Base-by-base conservation (phyloP, 306 rosid genomes). In the Myrica gale region DNA sequence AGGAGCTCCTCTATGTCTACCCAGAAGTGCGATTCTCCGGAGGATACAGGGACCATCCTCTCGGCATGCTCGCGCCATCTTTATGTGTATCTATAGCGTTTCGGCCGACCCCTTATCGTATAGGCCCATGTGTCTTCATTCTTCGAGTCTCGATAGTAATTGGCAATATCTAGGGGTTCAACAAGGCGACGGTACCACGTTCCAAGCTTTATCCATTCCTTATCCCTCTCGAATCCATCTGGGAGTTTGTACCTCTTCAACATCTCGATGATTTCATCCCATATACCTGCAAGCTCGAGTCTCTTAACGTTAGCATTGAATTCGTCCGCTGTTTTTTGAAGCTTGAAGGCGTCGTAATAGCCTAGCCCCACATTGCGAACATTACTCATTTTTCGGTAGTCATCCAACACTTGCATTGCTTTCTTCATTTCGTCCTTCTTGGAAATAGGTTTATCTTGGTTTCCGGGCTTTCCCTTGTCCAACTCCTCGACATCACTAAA, bases 111-210 rank as follows among this genome's bases (percentile, higher is more conserved):
- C 69, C 17, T 74, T 0, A 2, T 2, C 89, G 82, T 66, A 79
- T 95, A 95, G 16, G 93, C 65, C 41, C 96, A 92, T 0, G 92
- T 75, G 57, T 88, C 97, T 23, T 89, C 92, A 8, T 89, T 12
- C 91, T 80, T 89, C 9, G 65, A 61, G 46, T 90, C 97, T 37
- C 98, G 61, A n/a, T 95, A 85, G 66, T 85, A 95, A 84, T 95
- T 92, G 23, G 97, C 92, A 4, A 95, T 81, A 44, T 92, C 97
- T 7, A 95, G 77, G 50, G 98, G 97, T 84, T 95, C 98, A 20
- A 88, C 85, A 5, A 91, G 84, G 50, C 74, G 82, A 8, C 97
- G 93, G 32, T 48, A 90, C 45, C 37, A 1, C 1, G 96, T 95
- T 62, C 91, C 96, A 0, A 72, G 82, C 0, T 32, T 4, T 7